These are phyloP conservation scores for Nakaseomyces bracarensis DNA, from an alignment of 1,139 yeast genomes.

Conservation along the genomic window DNA sequence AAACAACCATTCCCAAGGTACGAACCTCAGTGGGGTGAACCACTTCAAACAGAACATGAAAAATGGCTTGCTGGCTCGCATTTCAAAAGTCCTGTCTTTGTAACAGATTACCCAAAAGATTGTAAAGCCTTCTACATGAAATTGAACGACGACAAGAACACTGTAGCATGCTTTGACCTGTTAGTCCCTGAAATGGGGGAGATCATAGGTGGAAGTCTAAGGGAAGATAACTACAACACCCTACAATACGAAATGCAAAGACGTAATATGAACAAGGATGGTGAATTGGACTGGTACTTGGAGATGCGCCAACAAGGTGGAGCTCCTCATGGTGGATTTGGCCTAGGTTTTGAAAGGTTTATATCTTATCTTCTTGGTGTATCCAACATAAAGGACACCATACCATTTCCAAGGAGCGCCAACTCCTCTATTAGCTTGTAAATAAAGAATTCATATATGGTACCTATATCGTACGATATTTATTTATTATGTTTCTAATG, in stretches of 20 bases:
- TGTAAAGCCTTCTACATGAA: constrained; percentile 93
- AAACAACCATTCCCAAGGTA: constrained; percentile 24
- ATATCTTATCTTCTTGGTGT: constrained; percentile 61
- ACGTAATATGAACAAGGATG: constrained; percentile 45
- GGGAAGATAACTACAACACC: constrained; percentile 57
- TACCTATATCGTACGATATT: no score
- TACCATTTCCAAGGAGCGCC: constrained; percentile 63
- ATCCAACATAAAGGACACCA: constrained; percentile 71
- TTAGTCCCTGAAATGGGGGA: constrained; percentile 92
- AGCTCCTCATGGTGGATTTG: constrained; percentile 95
- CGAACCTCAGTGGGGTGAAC: constrained; percentile 58
- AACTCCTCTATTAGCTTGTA: constrained; percentile 8
- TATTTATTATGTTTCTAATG: no score
- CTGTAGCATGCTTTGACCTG: constrained; percentile 87
- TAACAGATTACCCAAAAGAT: constrained; percentile 73
- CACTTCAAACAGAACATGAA: constrained; percentile 79
- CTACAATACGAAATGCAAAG: constrained; percentile 44
- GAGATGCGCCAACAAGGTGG: constrained; percentile 67
- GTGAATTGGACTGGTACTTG: constrained; percentile 72
- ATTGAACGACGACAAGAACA: constrained; percentile 36
- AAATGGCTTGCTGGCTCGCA: constrained; percentile 73
- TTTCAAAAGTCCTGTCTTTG: constrained; percentile 71
- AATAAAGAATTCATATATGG: no score
- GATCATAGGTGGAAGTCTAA: constrained; percentile 86
- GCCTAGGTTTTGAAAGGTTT: constrained; percentile 86